Base-by-base conservation (phyloP, 208 protist species). In the Acanthamoeba triangularis region DNA sequence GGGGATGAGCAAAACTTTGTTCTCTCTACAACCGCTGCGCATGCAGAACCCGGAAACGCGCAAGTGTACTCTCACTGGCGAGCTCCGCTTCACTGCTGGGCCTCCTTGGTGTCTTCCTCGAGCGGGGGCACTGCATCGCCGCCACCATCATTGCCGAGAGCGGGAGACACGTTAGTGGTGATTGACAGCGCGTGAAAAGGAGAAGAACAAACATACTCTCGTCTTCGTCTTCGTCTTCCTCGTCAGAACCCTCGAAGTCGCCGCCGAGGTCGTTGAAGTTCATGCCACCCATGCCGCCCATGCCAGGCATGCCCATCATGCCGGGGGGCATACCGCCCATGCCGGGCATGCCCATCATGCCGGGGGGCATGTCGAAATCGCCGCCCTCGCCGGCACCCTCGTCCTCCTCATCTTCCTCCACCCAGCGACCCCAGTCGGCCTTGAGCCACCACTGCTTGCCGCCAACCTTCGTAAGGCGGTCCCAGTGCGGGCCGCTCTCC, bases 321-420 rank as follows among this genome's bases (percentile, higher is more conserved):
- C 63, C 63, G 7, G n/a, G n/a, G n/a, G 30, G 23, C 93, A 95
- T 95, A 16, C 93, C 93, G 76, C 54, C 54, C 85, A 92, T 92
- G 61, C 85, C 85, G 85, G n/a, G n/a, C 85, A 92, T 92, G 28
- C 78, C 93, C 72, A 54, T 35, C 72, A 90, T 63, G 56, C 52
- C 56, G 16, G 13, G 16, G 11, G 13, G 33, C 52, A 80, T 80
- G 63, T 63, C 82, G 49, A 59, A 44, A 49, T 56, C 30, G 82
- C 47, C 82, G 16, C 82, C 82, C 20, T n/a, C n/a, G 41, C 49
- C 61, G 20, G 13, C 30, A 28, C 37, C 82, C 52, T 95, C 94
- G 20, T 95, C 94, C n/a, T 95, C 94, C 59, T 95, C 94, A 47
- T 95, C 94, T 25, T 95, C 94, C 41, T 95, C 94, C 13, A 84